phyloP scores from a whole-genome alignment of 169 alveolate genomes.

The Plasmodium berghei region DNA sequence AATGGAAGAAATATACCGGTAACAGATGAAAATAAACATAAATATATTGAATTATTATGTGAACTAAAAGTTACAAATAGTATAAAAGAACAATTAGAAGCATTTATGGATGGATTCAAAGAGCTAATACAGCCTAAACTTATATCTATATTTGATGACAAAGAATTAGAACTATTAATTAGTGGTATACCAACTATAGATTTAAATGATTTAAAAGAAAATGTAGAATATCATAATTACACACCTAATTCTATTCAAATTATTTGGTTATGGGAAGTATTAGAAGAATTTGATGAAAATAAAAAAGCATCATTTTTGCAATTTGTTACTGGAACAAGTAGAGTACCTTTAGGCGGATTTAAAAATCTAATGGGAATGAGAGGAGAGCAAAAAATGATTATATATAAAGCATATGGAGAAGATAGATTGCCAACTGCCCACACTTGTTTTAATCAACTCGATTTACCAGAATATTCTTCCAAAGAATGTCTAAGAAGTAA shows the following conservation, averaged over 20 bases:
- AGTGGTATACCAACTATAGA: conserved; percentile 99
- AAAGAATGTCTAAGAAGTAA: conserved; percentile 94
- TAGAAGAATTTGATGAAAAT: conserved; percentile 93
- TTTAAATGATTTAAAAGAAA: conserved; percentile 94
- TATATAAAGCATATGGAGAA: conserved; percentile 93
- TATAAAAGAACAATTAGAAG: conserved; percentile 95
- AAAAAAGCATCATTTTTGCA: conserved; percentile 94
- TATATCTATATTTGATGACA: conserved; percentile 96
- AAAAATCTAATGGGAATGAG: conserved; percentile 97
- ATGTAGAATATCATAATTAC: conserved; percentile 96
- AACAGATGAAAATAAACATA: conserved; percentile 95
- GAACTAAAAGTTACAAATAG: conserved; percentile 95
- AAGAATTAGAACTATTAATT: conserved; percentile 94
- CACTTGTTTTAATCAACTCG: conserved; percentile 98
- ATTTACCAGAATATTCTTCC: conserved; percentile 97
- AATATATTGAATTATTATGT: conserved; percentile 95
- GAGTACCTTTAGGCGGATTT: conserved; percentile 99
- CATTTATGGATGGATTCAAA: conserved; percentile 97
- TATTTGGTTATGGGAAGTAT: conserved; percentile 95
- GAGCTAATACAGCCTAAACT: conserved; percentile 96
- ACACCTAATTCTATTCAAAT: conserved; percentile 90
- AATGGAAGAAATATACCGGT: conserved; percentile 94
- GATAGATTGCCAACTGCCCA: conserved; percentile 98
- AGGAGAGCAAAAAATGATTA: conserved; percentile 97
- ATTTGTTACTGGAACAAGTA: conserved; percentile 88